Conservation (phyloP, 1,284 basidiomycete genomes). For the Cryptococcus neoformans region DNA sequence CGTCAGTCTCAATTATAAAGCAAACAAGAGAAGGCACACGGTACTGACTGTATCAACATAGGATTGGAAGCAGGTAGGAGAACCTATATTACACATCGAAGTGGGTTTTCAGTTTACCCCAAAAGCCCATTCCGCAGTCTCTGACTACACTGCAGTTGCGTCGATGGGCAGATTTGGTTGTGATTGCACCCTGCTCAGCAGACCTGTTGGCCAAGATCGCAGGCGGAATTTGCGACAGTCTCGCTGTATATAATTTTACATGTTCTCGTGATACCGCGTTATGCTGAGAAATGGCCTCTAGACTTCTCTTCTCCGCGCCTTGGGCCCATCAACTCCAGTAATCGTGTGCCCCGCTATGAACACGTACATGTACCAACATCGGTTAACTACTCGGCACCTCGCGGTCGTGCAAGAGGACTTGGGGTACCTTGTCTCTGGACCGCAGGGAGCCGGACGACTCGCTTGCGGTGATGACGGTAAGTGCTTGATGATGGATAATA, state of each 20-base stretch:
- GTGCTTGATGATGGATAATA: constrained; percentile 24
- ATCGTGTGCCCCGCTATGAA: constrained; percentile 98
- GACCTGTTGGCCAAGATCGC: constrained; percentile 94
- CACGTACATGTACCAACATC: constrained; percentile 94
- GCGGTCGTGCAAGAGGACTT: constrained; percentile 67
- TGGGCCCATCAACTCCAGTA: constrained; percentile 75
- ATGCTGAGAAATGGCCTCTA: constrained; percentile 37
- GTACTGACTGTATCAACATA: constrained; percentile 16
- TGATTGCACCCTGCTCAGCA: constrained; percentile 91
- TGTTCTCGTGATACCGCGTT: background rate
- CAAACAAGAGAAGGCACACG: background rate
- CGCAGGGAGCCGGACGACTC: constrained; percentile 54
- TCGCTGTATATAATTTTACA: constrained; percentile 59
- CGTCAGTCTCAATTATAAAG: constrained; percentile 26
- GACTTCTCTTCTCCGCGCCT: constrained; percentile 87
- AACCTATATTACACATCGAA: constrained; percentile 95
- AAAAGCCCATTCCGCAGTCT: too few species aligned
- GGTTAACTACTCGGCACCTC: constrained; percentile 82
- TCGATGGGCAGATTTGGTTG: constrained; percentile 92
- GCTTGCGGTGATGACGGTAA: constrained; percentile 91
- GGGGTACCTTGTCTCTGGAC: constrained; percentile 76
- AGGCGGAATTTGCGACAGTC: constrained; percentile 83
- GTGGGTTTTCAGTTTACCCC: constrained; percentile 22
- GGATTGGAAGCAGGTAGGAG: constrained; percentile 69
- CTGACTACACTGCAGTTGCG: constrained; percentile 55